Base-by-base conservation (phyloP, 75 land plant genomes). In the Cunninghamia lanceolata region DNA sequence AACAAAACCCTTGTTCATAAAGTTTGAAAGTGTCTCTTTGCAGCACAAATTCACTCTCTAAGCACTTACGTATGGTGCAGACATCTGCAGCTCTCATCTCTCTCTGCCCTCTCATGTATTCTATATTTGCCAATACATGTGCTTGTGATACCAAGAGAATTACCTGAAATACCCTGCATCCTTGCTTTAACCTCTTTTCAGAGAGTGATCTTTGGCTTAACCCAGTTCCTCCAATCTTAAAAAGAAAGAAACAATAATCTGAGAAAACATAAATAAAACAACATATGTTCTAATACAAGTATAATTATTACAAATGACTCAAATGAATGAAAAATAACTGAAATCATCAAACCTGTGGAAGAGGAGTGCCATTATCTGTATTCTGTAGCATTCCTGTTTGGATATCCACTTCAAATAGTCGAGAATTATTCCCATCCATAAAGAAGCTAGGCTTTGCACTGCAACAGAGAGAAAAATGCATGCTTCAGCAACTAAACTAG, bases 391-490 rank as follows among this genome's bases (percentile, higher is more conserved):
- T 96, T 43, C 97, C 99, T 80, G 97, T 89, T 84, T 92, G 89
- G 47, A 95, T 93, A 53, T 94, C 96, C 86, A 98, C 99, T 88
- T 96, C 95, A 91, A 96, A 96, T 36, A 98, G 86, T 91, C 89
- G 94, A 71, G 97, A 96, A 40, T 95, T 96, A 88, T 93, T 95
- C 83, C 94, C 99, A 80, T 98, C 99, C 88, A 90, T 93, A 87
- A 98, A 98, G 89, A 98, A 98, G 9, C 93, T 70, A 35, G 99
- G 99, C 83, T 98, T 98, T 14, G 95, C 88, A 86, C 99, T 98
- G 90, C 34, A 88, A 76, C 71, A 54, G 19, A 77, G 75, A 73
- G 15, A 32, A 53, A 11, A 83, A 52, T 14, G 9, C 32, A 17
- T 16, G 82, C 50, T 71, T 35, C 16, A 85, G 43, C n/a, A 82